phyloP scores from a whole-genome alignment of 2,329 filamentous ascomycete species.

The Sarocladiaceae sp. region DNA sequence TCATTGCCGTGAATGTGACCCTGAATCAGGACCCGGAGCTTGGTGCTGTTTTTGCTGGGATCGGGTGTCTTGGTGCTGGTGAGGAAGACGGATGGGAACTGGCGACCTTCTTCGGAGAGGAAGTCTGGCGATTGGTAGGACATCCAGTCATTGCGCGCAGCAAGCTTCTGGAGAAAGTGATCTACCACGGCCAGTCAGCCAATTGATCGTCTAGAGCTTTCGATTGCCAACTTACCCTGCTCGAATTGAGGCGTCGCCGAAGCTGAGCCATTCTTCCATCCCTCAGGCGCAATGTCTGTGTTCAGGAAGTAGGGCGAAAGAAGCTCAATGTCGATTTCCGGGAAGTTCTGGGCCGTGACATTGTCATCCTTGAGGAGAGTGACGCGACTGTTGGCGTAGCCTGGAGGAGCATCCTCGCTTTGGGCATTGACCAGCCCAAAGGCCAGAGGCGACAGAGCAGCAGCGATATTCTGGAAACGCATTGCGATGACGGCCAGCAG shows the following conservation, averaged over 20 bases:
- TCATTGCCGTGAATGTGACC: constrained; percentile 25
- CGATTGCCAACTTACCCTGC: not conserved
- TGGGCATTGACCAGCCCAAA: constrained; percentile 16
- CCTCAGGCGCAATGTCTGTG: constrained; percentile 17
- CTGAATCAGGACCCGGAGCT: not conserved
- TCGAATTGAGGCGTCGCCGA: constrained; percentile 20
- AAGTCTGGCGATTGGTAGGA: constrained; percentile 17
- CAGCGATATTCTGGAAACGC: not conserved
- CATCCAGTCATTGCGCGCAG: constrained; percentile 20
- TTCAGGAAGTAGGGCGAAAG: constrained; percentile 21
- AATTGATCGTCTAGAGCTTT: not conserved
- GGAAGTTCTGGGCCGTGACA: constrained; percentile 19
- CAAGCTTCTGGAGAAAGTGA: constrained; percentile 17
- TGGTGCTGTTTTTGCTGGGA: not conserved
- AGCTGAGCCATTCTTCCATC: constrained; percentile 22
- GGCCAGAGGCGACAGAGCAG: constrained; percentile 15
- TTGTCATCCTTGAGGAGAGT: constrained; percentile 17
- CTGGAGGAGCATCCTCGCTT: not conserved
- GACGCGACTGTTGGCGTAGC: constrained; percentile 23
- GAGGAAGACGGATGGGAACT: constrained; percentile 17
- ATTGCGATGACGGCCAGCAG: not conserved
- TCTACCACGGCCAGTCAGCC: constrained; percentile 9
- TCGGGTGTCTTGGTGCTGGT: not conserved
- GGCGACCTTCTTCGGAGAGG: constrained; percentile 19
- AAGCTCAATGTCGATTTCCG: constrained; percentile 18